phyloP scores from a whole-genome alignment of 257 asterid species.

The Scutellaria barbata region DNA sequence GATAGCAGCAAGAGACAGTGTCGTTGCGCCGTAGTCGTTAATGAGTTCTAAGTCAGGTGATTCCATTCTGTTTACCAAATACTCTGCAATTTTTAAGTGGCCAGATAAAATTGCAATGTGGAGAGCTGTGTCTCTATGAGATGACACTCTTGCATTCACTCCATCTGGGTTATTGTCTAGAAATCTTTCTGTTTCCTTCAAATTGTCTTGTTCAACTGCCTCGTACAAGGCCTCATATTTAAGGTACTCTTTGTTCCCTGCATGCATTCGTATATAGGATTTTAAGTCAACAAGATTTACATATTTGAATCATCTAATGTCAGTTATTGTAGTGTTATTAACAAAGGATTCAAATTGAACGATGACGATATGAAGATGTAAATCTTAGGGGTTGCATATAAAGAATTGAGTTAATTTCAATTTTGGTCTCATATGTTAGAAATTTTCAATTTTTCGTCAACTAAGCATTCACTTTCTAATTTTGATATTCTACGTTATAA shows the following conservation, averaged over 20 bases:
- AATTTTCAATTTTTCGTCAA: too few species aligned
- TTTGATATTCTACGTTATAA: too few species aligned
- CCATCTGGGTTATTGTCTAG: slow-evolving; percentile 14
- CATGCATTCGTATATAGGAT: not conserved
- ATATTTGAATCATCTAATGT: too few species aligned
- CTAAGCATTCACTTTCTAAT: too few species aligned
- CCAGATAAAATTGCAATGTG: slow-evolving; percentile 48
- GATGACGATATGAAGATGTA: too few species aligned
- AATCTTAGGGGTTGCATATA: too few species aligned
- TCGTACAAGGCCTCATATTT: slow-evolving; percentile 30
- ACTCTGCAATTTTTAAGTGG: slow-evolving; percentile 40
- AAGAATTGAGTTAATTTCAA: too few species aligned
- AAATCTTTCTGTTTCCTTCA: not conserved
- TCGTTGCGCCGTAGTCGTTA: slow-evolving; percentile 47
- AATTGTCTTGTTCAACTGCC: slow-evolving; percentile 38
- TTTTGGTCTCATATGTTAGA: too few species aligned
- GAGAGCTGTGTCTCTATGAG: slow-evolving; percentile 47
- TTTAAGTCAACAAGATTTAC: too few species aligned
- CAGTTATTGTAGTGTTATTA: too few species aligned
- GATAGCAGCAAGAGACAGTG: slow-evolving; percentile 47
- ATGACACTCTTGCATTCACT: slow-evolving; percentile 41
- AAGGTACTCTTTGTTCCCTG: slow-evolving; percentile 40
- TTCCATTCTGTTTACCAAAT: slow-evolving; percentile 34
- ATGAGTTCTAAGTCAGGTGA: slow-evolving; percentile 37
- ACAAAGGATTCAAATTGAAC: too few species aligned